Percentiles rank a stretch among this genome's conserved stretches.
Conservation (phyloP, 371 early-diverging fungal genomes). For the Mortierella sp. region DNA sequence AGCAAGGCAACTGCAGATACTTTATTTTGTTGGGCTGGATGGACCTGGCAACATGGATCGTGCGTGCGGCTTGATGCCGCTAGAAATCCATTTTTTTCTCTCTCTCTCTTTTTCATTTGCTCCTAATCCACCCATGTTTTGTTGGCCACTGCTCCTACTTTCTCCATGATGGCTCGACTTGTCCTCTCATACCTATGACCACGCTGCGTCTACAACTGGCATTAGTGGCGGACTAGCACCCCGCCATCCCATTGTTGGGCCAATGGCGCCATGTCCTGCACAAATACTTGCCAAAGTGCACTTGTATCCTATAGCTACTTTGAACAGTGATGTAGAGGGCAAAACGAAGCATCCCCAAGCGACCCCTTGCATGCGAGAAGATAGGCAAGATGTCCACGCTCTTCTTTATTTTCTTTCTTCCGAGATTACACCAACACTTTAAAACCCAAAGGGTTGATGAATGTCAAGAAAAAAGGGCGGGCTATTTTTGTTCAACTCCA, state of each 20-base stretch:
- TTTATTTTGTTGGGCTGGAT: constrained; percentile 4
- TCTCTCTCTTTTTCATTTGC: not conserved
- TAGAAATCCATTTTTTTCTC: not conserved
- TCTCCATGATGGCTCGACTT: constrained; percentile 20
- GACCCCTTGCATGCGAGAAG: not conserved
- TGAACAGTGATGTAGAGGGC: not conserved
- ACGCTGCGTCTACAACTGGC: not conserved
- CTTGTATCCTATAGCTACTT: not conserved
- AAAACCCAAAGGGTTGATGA: not conserved
- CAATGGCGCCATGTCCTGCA: not conserved
- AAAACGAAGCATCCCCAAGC: not conserved
- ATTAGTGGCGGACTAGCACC: not conserved
- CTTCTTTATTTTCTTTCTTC: constrained; percentile 3
- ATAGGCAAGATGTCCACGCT: not conserved
- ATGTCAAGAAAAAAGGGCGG: not conserved
- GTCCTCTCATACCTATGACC: not conserved
- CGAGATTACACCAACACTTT: not conserved
- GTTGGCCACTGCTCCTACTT: constrained; percentile 31
- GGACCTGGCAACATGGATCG: not conserved
- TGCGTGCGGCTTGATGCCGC: not conserved
- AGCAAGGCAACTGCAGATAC: not conserved
- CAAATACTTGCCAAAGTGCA: not conserved
- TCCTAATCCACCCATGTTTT: constrained; percentile 30
- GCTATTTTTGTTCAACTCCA: constrained; percentile 2
- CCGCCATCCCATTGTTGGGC: not conserved